A percentile compares a stretch with the other conserved stretches of the same genome.
These are phyloP conservation scores for Magnolia kwangsiensis DNA, from an alignment of 164 flowering plant species.

Conservation along the genomic window DNA sequence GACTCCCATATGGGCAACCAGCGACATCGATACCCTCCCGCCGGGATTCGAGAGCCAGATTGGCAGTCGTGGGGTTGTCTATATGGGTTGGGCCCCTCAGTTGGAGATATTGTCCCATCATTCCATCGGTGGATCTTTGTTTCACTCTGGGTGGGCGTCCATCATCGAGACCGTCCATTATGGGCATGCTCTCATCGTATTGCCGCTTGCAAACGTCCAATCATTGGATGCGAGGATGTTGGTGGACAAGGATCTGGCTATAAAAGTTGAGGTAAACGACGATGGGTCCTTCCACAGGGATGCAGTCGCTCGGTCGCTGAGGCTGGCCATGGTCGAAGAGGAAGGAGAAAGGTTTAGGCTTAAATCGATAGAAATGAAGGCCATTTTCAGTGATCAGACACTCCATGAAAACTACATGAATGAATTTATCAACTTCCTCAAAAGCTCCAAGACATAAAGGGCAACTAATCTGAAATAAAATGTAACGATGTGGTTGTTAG, in stretches of 20 bases:
- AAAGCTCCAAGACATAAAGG: no score
- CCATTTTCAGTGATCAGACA: no score
- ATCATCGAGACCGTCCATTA: slow-evolving; percentile 39
- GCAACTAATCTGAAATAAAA: no score
- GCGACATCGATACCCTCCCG: slow-evolving; percentile 23
- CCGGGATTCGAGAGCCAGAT: slow-evolving; percentile 31
- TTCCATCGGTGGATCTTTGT: slow-evolving; percentile 50
- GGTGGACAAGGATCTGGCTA: slow-evolving; percentile 35
- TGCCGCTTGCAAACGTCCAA: slow-evolving; percentile 49
- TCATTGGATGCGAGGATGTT: slow-evolving; percentile 47
- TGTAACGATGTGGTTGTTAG: no score
- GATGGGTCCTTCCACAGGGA: no score
- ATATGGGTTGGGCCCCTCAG: slow-evolving; percentile 54
- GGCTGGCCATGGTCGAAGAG: no score
- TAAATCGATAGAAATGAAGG: no score
- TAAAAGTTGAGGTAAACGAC: slow-evolving; percentile 19
- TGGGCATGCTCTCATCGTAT: slow-evolving; percentile 40
- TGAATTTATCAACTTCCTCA: no score
- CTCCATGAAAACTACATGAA: no score
- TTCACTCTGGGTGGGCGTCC: slow-evolving; percentile 64
- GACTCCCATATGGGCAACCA: slow-evolving; percentile 14
- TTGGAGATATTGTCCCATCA: slow-evolving; percentile 44
- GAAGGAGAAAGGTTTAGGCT: no score
- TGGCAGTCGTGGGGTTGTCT: slow-evolving; percentile 32
- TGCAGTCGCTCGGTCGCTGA: no score